These are phyloP conservation scores for Scenedesmus sp. DNA, from an alignment of 163 green algal species.

Conservation along the genomic window DNA sequence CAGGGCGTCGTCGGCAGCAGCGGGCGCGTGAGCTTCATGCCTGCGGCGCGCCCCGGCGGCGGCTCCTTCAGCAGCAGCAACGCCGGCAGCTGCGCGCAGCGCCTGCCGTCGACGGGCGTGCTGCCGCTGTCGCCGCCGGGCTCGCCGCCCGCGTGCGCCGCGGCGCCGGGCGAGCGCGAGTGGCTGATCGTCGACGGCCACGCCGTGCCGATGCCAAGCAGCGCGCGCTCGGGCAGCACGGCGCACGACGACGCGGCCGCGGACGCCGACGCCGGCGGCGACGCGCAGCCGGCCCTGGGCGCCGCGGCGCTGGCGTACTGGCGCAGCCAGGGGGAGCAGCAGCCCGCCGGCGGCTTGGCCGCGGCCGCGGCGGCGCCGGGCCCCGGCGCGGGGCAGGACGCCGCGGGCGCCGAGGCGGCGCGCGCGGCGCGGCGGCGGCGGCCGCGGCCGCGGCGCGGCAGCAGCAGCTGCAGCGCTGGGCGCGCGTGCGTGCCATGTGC, in stretches of 20 bases:
- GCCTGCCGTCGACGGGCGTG: background rate
- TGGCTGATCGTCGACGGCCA: slow-evolving; percentile 20
- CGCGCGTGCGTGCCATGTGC: background rate
- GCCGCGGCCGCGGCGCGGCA: background rate
- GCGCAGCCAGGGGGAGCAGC: slow-evolving; percentile 7
- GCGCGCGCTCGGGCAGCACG: slow-evolving; percentile 4
- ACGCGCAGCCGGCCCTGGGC: background rate
- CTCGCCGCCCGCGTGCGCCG: background rate
- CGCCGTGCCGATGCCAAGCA: slow-evolving; percentile 7
- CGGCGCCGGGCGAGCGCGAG: background rate
- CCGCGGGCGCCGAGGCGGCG: background rate
- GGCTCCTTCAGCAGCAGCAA: slow-evolving; percentile 8
- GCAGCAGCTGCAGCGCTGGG: slow-evolving; percentile 9
- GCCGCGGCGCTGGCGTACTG: background rate
- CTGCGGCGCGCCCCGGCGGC: background rate
- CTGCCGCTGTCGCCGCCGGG: background rate
- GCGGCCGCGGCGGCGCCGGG: background rate
- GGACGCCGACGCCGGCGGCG: background rate
- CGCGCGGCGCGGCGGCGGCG: background rate
- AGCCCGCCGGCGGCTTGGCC: background rate
- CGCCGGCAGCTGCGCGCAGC: background rate
- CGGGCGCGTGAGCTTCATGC: slow-evolving; percentile 11
- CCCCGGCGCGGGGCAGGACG: background rate
- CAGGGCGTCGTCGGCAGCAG: background rate
- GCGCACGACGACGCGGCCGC: too few species aligned